A percentile compares a stretch with the other conserved stretches of the same genome.
Conservation (phyloP, 306 rosid species). For the Rosa multiflora region DNA sequence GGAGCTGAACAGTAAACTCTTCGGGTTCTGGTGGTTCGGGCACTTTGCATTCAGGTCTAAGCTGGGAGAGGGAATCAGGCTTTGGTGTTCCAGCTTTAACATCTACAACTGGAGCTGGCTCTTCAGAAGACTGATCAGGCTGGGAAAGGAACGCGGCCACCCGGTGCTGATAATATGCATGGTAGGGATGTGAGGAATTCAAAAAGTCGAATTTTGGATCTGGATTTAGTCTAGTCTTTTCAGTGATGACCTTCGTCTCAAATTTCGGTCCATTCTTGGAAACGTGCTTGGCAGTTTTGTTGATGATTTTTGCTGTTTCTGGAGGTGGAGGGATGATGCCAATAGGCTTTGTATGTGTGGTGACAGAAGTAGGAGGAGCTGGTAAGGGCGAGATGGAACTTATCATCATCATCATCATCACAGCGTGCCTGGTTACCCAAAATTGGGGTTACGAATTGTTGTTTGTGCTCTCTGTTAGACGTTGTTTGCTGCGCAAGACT, state of each 20-base stretch:
- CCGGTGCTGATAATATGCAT: slow-evolving; percentile 82
- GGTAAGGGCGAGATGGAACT: not conserved
- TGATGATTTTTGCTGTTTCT: slow-evolving; percentile 72
- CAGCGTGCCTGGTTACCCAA: too few relatives aligned
- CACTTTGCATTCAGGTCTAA: slow-evolving; percentile 61
- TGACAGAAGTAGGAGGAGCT: slow-evolving; percentile 42
- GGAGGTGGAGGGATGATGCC: slow-evolving; percentile 95
- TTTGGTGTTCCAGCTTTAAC: slow-evolving; percentile 44
- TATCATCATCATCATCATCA: not conserved
- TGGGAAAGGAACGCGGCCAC: slow-evolving; percentile 73
- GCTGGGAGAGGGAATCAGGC: slow-evolving; percentile 56
- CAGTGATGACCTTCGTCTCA: slow-evolving; percentile 73
- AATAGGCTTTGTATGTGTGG: slow-evolving; percentile 85
- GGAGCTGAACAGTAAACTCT: slow-evolving; percentile 81
- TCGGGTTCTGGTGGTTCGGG: slow-evolving; percentile 87
- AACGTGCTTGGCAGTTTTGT: slow-evolving; percentile 78
- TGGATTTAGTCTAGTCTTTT: slow-evolving; percentile 51
- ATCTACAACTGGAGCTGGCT: slow-evolving; percentile 39
- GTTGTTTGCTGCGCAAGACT: too few relatives aligned
- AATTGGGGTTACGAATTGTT: too few relatives aligned
- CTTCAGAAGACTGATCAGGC: slow-evolving; percentile 48
- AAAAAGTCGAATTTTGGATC: slow-evolving; percentile 61
- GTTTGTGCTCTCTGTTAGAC: too few relatives aligned
- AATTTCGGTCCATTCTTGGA: slow-evolving; percentile 84
- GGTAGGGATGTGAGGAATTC: slow-evolving; percentile 69